A percentile compares a stretch with the other conserved stretches of the same genome.
Conservation (phyloP, 345 rosid genomes). For the Triadica sebifera region DNA sequence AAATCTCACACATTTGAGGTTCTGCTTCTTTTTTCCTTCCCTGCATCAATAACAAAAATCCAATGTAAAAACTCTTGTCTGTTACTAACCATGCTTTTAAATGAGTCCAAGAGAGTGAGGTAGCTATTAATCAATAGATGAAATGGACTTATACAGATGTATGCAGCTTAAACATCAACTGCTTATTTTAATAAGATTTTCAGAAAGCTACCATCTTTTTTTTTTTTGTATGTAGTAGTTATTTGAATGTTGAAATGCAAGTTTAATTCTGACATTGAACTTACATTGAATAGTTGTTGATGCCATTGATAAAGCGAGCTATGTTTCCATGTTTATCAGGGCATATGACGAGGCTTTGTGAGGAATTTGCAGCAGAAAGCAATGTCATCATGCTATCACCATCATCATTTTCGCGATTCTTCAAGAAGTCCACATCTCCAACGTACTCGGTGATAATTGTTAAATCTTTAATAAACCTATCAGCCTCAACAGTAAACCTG, state of each 20-base stretch:
- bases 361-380: conserved; percentile 26
- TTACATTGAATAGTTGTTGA: conserved; percentile 29
- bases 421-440: conserved; percentile 21
- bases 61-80: neutral
- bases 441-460: conserved; percentile 13
- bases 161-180: neutral
- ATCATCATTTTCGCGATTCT: conserved; percentile 25
- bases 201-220: neutral
- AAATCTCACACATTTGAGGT: conserved; percentile 33
- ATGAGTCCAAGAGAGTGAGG: no score
- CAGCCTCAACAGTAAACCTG: conserved; percentile 36
- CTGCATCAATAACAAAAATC: conserved; percentile 19
- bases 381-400: conserved; percentile 37
- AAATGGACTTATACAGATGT: no score
- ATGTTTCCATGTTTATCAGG: conserved; percentile 29
- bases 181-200: neutral
- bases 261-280: conserved; percentile 7
- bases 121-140: neutral
- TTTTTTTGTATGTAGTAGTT: neutral
- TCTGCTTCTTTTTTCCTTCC: conserved; percentile 37
- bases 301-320: conserved; percentile 35
- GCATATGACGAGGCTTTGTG: conserved; percentile 29
- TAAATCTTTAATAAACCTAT: conserved; percentile 23
- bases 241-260: neutral
- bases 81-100: no score